phyloP scores from a whole-genome alignment of 139 green algal genomes.

The Edaphochlamys debaryana region DNA sequence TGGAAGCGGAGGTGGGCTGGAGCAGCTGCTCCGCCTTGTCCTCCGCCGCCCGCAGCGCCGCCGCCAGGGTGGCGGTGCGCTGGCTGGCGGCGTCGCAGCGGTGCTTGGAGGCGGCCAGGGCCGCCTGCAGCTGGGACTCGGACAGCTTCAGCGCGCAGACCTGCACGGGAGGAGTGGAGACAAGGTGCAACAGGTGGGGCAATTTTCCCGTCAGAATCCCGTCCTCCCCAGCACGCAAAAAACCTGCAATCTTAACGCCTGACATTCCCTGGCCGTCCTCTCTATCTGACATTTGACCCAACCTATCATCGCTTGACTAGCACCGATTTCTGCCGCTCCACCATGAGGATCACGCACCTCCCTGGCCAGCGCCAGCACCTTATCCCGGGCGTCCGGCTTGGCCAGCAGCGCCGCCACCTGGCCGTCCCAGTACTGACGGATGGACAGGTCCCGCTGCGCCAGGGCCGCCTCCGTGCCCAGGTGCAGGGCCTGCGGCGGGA shows the following conservation, averaged over 20 bases:
- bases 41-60: neutral
- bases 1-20: neutral
- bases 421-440: conserved; percentile 61
- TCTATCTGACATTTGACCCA: too few species aligned
- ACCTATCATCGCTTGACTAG: too few species aligned
- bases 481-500: conserved; percentile 25
- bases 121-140: conserved; percentile 59
- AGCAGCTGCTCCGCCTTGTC: neutral
- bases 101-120: conserved; percentile 57
- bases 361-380: conserved; percentile 60
- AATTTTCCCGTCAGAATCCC: too few species aligned
- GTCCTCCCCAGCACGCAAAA: too few species aligned
- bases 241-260: too few species aligned
- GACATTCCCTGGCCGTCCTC: too few species aligned
- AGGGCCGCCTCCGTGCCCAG: conserved; percentile 25
- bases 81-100: conserved; percentile 48
- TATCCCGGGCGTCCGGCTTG: conserved; percentile 42
- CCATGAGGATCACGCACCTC: conserved; percentile 60
- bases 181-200: too few species aligned
- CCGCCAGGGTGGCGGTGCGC: neutral
- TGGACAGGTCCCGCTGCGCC: conserved; percentile 47
- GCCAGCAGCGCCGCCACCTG: conserved; percentile 50
- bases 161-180: conserved; percentile 27
- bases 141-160: conserved; percentile 70
- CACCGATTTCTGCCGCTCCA: too few species aligned